Base-by-base conservation (phyloP, 1,284 basidiomycete genomes). In the Amylostereum chailletii region DNA sequence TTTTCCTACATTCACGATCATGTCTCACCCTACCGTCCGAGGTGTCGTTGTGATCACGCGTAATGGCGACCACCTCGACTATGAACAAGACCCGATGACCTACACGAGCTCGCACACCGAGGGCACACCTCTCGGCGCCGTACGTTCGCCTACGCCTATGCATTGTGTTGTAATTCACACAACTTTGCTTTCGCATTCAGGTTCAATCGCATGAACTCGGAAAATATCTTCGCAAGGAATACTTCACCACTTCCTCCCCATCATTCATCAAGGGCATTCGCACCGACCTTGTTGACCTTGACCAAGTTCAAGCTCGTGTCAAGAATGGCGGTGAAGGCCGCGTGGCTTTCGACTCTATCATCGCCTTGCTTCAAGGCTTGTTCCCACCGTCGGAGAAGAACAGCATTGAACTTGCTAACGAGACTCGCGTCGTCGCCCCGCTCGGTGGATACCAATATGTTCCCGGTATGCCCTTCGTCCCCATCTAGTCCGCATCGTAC, bases 391-490 rank as follows among this genome's bases (percentile, higher is more conserved):
- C 76, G 61, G 67, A 71, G 37, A 71, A 75, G 44, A 83, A 86
- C 71, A 81, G 76, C 61, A 83, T 84, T 58, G 69, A 74, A 43
- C 78, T 92, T 11, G 90, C 90, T 6, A 90, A 94, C 57, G 88
- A 83, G 53, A 79, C 79, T 10, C 79, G 72, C 10, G 71, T 94
- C 43, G 66, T 79, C 6, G 83, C 87, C 19, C 88, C 88, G 34
- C 75, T 91, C n/a, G 77, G 78, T 6, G 90, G 91, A 1, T 94
- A 93, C 65, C 86, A 90, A 65, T 91, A 90, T 55, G 75, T 90
- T 48, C 86, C 86, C 6, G 77, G 79, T 81, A 53, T 39, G 71
- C 61, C 11, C 42, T 32, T 26, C 5, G 5, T 31, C 34, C 30
- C 48, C 47, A 5, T 11, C 51, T 26, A 36, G 5, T 42, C n/a